Base-by-base conservation (phyloP, 805 yeast genomes). In the Yamadazyma sp. region DNA sequence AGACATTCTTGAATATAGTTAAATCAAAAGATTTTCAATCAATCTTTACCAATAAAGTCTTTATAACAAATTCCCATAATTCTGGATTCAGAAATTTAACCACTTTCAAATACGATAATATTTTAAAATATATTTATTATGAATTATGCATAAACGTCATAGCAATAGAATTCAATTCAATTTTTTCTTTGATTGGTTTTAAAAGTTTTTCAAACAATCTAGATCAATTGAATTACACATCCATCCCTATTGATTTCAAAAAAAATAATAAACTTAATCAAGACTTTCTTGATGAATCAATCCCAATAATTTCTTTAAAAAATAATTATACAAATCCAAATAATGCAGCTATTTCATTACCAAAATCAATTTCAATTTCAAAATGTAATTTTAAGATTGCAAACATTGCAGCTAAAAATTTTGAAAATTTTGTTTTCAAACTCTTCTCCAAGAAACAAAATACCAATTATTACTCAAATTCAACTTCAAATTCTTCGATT, bases 61-160 rank as follows among this genome's bases (percentile, higher is more conserved):
- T 37, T 14, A 8, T 31, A 12, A 24, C 9, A 7, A 17, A 20
- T 13, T 6, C 23, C 7, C 23, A 9, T 9, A 22, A 22, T 11
- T 24, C 12, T 7, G 7, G 13, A 12, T 24, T 24, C 27, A 8
- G 27, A 12, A 18, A 28, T 18, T 18, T 10, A 28, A 28, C 7
- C 17, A 7, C 13, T 13, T 7, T 20, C 23, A 7, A 17, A 16
- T 18, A 20, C 7, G 19, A 27, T 27, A 7, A 8, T 24, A 11
- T 36, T 3, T 17, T 39, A 7, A 27, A 23, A 10, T 32, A 19
- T 21, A 11, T 40, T 23, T 41, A 44, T 24, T 32, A 30, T 23
- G 40, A 33, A 27, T 35, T 41, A 24, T 44, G 48, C 23, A 24
- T 44, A 7, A 33, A 40, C 30, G 48, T 44, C 8, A 39, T 44